Evolutionary conservation across 345 rosid species (phyloP), one percentile per base, ranked within the genome.

Genomic region (Clausena lansium): DNA sequence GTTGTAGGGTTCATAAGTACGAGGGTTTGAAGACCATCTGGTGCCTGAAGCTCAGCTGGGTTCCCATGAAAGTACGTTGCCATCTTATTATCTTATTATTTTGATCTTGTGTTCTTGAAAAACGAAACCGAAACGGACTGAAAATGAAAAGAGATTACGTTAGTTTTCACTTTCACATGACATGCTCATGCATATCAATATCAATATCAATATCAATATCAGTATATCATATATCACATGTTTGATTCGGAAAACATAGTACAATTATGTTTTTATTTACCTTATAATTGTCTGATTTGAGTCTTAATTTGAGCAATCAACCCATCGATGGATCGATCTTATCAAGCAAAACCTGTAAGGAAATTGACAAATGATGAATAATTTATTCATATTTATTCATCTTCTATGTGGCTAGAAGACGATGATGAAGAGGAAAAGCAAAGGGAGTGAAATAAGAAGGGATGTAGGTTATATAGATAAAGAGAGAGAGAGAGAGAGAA

Each of bases 1-100:
- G 90, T 82, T 27, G 90, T 77, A 68, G 99, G 99, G 87, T 95
- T 95, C 99, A 93, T 95, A 74, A 95, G 94, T n/a, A 93, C 84
- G 39, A 95, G 96, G 74, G 98, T 96, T 71, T 96, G 99, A 5
- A 96, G 81, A 7, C 98, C 98, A 58, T 91, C 95, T 38, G 89
- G 86, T 28, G 85, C 87, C 33, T 93, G 93, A 50, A 94, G 86
- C 47, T 96, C 97, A 0, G 78, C 39, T 32, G 94, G 89, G 78
- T 88, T 91, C 32, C 94, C 95, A 75, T 92, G 92, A 78, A 83
- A 93, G 86, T 90, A 93, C 30, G 94, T 85, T 81, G 97, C 97
- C 99, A 95, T 95, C 6, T 5, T 52, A 9, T 45, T 45, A 45
- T 14, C 50, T 13, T 45, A 45, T 45, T 45, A 13, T 45, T 45